These are phyloP conservation scores for Xylariomycetidae sp. DNA, from an alignment of 2,329 filamentous ascomycete species.

Conservation along the genomic window DNA sequence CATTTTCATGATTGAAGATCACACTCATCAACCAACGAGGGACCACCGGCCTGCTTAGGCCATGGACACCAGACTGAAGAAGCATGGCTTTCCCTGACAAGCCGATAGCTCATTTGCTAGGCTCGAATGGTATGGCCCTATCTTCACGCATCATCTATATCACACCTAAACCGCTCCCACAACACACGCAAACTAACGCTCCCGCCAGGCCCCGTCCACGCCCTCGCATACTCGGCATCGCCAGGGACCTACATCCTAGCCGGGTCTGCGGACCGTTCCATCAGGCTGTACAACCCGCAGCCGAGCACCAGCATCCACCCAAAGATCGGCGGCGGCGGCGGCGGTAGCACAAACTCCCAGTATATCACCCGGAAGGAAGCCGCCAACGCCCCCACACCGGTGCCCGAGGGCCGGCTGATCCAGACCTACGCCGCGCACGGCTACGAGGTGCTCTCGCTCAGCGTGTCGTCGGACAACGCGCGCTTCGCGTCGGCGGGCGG, in stretches of 20 bases:
- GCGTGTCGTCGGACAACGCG: constrained; percentile 71
- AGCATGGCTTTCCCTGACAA: constrained; percentile 37
- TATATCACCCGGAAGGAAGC: constrained; percentile 33
- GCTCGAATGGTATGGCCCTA: constrained; percentile 48
- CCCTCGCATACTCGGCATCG: constrained; percentile 66
- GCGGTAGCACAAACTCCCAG: no score
- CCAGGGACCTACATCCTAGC: constrained; percentile 77
- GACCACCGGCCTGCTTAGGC: no score
- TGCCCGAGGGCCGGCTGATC: constrained; percentile 59
- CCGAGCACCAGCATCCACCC: constrained; percentile 34
- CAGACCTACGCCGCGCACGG: constrained; percentile 88
- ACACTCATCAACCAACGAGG: no score
- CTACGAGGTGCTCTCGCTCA: constrained; percentile 82
- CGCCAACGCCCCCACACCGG: constrained; percentile 17
- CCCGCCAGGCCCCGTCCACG: constrained; percentile 61
- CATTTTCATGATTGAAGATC: no score
- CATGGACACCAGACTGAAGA: constrained; percentile 11
- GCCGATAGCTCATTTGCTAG: constrained; percentile 52
- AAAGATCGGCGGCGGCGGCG: no score
- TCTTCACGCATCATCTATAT: neutral
- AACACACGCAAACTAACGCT: constrained; percentile 3
- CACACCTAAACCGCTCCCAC: constrained; percentile 3
- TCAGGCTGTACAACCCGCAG: constrained; percentile 80
- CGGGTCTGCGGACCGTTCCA: constrained; percentile 76
- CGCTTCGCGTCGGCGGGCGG: constrained; percentile 84